Percentiles rank a stretch among this genome's conserved stretches.
Evolutionary conservation across 495 filamentous ascomycete species (phyloP).

Genomic region (Durotheca rogersii): DNA sequence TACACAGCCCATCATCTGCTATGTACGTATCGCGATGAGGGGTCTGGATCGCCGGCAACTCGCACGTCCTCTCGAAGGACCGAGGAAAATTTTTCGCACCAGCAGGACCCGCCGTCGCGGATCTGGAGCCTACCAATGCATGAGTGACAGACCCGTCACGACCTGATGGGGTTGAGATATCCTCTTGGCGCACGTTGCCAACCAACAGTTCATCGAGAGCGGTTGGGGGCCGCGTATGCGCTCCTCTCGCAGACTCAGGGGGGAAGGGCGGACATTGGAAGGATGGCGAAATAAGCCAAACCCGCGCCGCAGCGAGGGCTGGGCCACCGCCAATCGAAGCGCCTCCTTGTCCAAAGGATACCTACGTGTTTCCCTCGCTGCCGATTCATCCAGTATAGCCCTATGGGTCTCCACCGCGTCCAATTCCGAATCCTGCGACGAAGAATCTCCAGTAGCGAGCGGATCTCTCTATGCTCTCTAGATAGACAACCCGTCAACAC

Average conservation of each 20-base stretch:
- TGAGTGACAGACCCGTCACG: constrained; percentile 26
- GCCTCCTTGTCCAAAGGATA: background rate
- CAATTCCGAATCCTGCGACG: constrained; percentile 18
- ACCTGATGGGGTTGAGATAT: constrained; percentile 20
- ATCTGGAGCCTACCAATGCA: constrained; percentile 31
- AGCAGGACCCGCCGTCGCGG: constrained; percentile 28
- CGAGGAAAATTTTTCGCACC: constrained; percentile 8
- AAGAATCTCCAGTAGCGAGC: constrained; percentile 8
- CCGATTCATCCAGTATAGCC: constrained; percentile 10
- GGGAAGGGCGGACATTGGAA: background rate
- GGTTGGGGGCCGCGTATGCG: constrained; percentile 27
- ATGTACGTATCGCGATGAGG: too few species aligned
- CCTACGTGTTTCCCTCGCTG: constrained; percentile 3
- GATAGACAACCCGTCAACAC: constrained; percentile 10
- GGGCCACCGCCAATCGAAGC: constrained; percentile 5
- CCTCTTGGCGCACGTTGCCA: constrained; percentile 29
- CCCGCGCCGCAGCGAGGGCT: too few species aligned
- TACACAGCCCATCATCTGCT: too few species aligned
- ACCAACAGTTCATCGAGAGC: constrained; percentile 21
- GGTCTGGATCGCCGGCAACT: constrained; percentile 4
- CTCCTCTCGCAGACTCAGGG: constrained; percentile 3
- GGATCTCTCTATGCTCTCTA: background rate
- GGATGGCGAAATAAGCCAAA: background rate
- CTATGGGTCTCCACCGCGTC: constrained; percentile 3
- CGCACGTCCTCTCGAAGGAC: constrained; percentile 5